Percentiles rank a stretch among this genome's conserved stretches.
Conservation (phyloP, 2,329 filamentous ascomycete species). For the Lecanicillium sp. region DNA sequence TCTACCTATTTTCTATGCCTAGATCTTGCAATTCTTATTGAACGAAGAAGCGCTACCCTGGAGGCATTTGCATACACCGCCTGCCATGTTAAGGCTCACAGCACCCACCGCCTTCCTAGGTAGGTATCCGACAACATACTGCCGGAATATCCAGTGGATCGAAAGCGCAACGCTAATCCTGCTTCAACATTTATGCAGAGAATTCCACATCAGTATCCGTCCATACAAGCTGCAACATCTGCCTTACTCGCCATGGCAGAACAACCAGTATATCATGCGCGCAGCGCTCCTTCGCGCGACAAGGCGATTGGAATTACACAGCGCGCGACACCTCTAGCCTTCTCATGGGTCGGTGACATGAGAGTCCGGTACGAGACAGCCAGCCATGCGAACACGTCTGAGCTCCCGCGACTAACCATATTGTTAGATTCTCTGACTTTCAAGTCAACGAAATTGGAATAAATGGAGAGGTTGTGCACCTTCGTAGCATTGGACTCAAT, state of each 20-base stretch:
- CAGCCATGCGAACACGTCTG: background rate
- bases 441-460: slow-evolving; percentile 81
- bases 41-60: too few relatives aligned
- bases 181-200: slow-evolving; percentile 1
- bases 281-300: slow-evolving; percentile 24
- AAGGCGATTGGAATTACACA: slow-evolving; percentile 31
- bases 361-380: slow-evolving; percentile 24
- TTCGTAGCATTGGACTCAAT: slow-evolving; percentile 40
- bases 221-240: background rate
- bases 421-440: slow-evolving; percentile 74
- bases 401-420: too few relatives aligned
- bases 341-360: slow-evolving; percentile 32
- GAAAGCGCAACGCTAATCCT: background rate
- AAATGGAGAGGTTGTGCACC: slow-evolving; percentile 67
- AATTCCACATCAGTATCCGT: slow-evolving; percentile 1
- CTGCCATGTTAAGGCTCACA: too few relatives aligned
- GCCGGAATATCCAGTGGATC: slow-evolving; percentile 15
- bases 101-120: background rate
- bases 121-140: slow-evolving; percentile 12
- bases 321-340: slow-evolving; percentile 27
- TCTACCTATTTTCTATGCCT: too few relatives aligned
- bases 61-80: too few relatives aligned
- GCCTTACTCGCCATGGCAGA: slow-evolving; percentile 19
- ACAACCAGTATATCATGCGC: slow-evolving; percentile 19
- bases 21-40: too few relatives aligned